Conservation (phyloP, 352 stramenopile genomes). For the Phytophthora melonis region DNA sequence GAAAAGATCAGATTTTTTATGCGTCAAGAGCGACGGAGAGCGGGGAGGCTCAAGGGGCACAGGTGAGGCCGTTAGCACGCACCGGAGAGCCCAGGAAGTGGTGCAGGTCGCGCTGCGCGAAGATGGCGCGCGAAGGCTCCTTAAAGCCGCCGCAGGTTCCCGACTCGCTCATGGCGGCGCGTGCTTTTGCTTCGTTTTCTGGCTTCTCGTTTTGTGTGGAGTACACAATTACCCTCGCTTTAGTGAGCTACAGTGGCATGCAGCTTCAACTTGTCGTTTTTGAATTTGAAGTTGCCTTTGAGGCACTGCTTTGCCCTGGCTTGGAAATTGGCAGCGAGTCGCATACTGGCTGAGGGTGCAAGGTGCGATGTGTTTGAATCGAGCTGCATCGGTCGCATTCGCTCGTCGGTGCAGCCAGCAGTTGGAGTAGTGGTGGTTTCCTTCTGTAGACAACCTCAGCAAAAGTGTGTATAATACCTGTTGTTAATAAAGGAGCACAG, state of each 20-base stretch:
- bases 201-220: conserved; percentile 20
- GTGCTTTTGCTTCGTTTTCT: conserved; percentile 41
- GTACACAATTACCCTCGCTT: neutral
- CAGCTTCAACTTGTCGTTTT: conserved; percentile 24
- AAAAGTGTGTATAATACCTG: too few relatives aligned
- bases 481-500: neutral
- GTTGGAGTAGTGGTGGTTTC: neutral
- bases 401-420: neutral
- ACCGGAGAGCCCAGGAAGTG: conserved; percentile 79
- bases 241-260: neutral
- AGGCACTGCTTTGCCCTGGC: neutral
- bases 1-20: conserved; percentile 13
- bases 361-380: too few relatives aligned
- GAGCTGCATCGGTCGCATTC: neutral
- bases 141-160: conserved; percentile 44
- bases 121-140: conserved; percentile 81
- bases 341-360: neutral
- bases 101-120: conserved; percentile 74
- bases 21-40: conserved; percentile 1
- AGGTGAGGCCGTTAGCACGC: conserved; percentile 6
- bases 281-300: neutral
- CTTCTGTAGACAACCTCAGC: neutral
- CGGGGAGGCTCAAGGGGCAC: neutral
- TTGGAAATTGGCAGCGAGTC: neutral
- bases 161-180: conserved; percentile 33